A percentile compares a stretch with the other conserved stretches of the same genome.
Conservation (phyloP, 2,329 filamentous ascomycete species). For the Aureobasidium sp. region DNA sequence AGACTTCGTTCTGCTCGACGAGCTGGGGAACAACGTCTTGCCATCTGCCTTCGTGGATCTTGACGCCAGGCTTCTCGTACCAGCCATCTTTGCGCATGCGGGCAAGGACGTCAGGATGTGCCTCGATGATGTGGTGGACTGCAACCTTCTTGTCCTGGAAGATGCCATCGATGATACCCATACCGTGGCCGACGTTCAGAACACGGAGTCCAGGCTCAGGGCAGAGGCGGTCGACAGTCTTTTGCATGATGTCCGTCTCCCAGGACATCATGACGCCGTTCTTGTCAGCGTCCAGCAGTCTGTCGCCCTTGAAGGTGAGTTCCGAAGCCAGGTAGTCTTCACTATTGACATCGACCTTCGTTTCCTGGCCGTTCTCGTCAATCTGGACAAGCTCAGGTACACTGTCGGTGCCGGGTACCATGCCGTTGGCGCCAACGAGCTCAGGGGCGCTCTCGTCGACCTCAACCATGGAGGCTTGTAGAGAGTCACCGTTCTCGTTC, state of each 20-base stretch:
- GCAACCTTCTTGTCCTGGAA: slow-evolving; percentile 36
- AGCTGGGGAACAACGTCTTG: slow-evolving; percentile 40
- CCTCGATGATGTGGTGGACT: slow-evolving; percentile 43
- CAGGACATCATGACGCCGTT: slow-evolving; percentile 49
- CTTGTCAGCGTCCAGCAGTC: slow-evolving; percentile 39
- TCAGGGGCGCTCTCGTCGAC: slow-evolving; percentile 9
- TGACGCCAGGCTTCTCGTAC: slow-evolving; percentile 41
- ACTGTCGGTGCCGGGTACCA: slow-evolving; percentile 8
- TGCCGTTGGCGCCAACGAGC: slow-evolving; percentile 17
- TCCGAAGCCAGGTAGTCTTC: slow-evolving; percentile 40
- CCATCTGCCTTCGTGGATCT: slow-evolving; percentile 41
- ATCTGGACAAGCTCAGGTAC: slow-evolving; percentile 20
- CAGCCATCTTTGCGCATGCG: slow-evolving; percentile 39
- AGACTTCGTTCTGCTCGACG: slow-evolving; percentile 32
- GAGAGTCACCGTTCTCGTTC: background rate
- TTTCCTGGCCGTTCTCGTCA: slow-evolving; percentile 20
- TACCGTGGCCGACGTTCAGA: slow-evolving; percentile 43
- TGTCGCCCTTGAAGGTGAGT: slow-evolving; percentile 40
- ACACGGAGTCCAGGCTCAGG: slow-evolving; percentile 33
- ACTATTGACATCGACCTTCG: slow-evolving; percentile 31
- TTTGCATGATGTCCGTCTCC: slow-evolving; percentile 42
- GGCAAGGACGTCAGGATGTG: slow-evolving; percentile 40
- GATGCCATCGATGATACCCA: slow-evolving; percentile 43
- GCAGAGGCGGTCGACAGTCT: slow-evolving; percentile 35
- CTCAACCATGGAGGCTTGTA: slow-evolving; percentile 12